A percentile compares a stretch with the other conserved stretches of the same genome.
These are phyloP conservation scores for Solanum dulcamara DNA, from an alignment of 257 asterid species.

Conservation along the genomic window DNA sequence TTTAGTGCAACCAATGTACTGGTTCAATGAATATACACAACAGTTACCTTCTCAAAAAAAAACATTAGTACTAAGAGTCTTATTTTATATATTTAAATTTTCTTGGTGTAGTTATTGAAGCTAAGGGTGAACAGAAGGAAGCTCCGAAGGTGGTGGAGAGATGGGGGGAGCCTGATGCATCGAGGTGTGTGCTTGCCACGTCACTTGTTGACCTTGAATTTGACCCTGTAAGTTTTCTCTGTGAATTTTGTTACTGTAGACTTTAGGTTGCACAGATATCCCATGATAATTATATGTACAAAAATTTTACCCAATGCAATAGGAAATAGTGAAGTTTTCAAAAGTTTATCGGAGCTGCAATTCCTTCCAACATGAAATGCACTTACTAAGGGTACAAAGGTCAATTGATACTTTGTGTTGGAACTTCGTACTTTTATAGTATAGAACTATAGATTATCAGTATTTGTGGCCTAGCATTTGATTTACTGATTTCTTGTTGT, in stretches of 20 bases:
- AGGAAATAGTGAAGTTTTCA: background rate
- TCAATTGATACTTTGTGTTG: no score
- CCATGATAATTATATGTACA: background rate
- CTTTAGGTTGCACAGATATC: background rate
- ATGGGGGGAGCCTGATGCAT: slow-evolving; percentile 86
- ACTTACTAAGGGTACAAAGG: no score
- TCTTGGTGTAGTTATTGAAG: slow-evolving; percentile 48
- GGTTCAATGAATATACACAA: no score
- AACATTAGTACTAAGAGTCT: background rate
- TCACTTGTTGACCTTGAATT: slow-evolving; percentile 55
- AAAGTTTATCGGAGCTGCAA: background rate
- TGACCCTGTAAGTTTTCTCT: slow-evolving; percentile 53
- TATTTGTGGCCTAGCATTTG: no score
- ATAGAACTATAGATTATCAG: no score
- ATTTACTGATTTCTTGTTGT: no score
- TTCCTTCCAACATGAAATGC: no score
- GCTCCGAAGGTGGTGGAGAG: slow-evolving; percentile 60
- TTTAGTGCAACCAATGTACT: no score
- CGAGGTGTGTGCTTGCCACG: slow-evolving; percentile 55
- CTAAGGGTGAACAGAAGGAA: slow-evolving; percentile 33
- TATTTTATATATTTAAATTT: background rate
- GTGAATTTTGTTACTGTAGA: background rate
- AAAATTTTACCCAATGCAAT: background rate
- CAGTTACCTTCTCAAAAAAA: no score
- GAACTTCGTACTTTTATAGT: no score